Base-by-base conservation (phyloP, 768 basidiomycete genomes). In the Rhodotorula graminis region DNA sequence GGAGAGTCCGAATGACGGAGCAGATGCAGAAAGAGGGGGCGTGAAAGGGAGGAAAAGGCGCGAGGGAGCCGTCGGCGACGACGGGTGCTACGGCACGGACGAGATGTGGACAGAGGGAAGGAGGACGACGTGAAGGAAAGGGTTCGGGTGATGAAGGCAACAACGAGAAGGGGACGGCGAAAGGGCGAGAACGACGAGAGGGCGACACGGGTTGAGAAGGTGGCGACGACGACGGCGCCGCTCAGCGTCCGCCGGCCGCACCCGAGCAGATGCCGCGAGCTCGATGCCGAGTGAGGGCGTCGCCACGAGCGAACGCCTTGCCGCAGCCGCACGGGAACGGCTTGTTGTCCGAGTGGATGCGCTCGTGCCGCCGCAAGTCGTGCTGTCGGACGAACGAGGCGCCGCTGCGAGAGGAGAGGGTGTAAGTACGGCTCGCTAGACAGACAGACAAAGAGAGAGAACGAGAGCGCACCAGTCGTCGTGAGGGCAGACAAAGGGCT, bases 301-400 rank as follows among this genome's bases (percentile, higher is more conserved):
- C 83, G 42, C 81, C 82, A 52, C 83, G 70, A 27, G 83, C 82
- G 73, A 84, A 84, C 11, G 80, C 81, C 77, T 83, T 83, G 25
- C 82, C 27, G 47, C 83, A 84, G 50, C 79, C 78, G 65, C 83
- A 84, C 10, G 79, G 79, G 80, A 82, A 82, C 2, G 82, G 81
- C 73, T 83, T 83, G 37, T 80, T 80, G 9, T 81, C 82, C 2
- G 78, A 79, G 72, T 84, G 83, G 23, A 83, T 83, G 47, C 81
- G 77, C 69, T 80, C 80, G 74, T 84, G 83, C 33, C 83, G 74
- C 10, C 80, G 77, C 46, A 83, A 71, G 68, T 84, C 83, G 69
- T 84, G 83, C 68, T 82, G 81, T 18, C 83, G 80, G 8, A 84
- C 83, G 67, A 84, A 84, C 0, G 82, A 79, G 6, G 82, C 81